A percentile compares a stretch with the other conserved stretches of the same genome.
These are phyloP conservation scores for Trichoderma polysporum DNA, from an alignment of 2,329 filamentous ascomycete genomes.

Conservation along the genomic window DNA sequence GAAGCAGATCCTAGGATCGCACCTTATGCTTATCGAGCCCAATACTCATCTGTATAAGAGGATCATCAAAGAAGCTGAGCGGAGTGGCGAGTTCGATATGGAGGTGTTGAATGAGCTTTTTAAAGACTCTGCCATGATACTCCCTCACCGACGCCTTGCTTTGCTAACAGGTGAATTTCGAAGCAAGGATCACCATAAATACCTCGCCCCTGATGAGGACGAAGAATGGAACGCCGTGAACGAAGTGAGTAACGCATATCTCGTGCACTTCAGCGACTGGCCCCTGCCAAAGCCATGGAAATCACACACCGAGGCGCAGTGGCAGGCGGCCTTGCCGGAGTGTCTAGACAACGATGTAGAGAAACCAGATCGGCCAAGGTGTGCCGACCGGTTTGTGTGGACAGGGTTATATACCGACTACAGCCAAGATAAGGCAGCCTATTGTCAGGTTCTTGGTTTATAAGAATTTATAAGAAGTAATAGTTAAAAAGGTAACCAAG, in stretches of 20 bases:
- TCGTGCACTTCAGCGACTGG: constrained; percentile 72
- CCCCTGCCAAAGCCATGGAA: constrained; percentile 62
- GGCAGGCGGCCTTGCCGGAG: constrained; percentile 23
- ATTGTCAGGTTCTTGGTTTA: neutral
- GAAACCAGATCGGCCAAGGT: neutral
- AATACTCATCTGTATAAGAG: constrained; percentile 48
- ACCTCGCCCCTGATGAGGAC: constrained; percentile 36
- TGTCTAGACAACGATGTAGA: neutral
- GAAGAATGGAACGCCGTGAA: constrained; percentile 56
- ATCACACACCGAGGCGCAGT: neutral
- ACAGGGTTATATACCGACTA: neutral
- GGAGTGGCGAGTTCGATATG: constrained; percentile 57
- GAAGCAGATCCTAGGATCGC: constrained; percentile 42
- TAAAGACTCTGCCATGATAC: constrained; percentile 57
- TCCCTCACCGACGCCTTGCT: constrained; percentile 62
- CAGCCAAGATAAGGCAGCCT: neutral
- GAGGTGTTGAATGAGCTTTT: neutral
- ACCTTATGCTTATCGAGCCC: constrained; percentile 52
- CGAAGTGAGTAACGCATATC: constrained; percentile 48
- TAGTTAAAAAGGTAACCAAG: neutral
- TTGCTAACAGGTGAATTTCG: constrained; percentile 63
- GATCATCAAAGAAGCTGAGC: constrained; percentile 29
- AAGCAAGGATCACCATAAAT: constrained; percentile 44
- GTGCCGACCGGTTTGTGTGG: neutral
- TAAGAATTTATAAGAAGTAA: neutral